Base-by-base conservation (phyloP, 306 rosid species). In the Cucurbita maxima region DNA sequence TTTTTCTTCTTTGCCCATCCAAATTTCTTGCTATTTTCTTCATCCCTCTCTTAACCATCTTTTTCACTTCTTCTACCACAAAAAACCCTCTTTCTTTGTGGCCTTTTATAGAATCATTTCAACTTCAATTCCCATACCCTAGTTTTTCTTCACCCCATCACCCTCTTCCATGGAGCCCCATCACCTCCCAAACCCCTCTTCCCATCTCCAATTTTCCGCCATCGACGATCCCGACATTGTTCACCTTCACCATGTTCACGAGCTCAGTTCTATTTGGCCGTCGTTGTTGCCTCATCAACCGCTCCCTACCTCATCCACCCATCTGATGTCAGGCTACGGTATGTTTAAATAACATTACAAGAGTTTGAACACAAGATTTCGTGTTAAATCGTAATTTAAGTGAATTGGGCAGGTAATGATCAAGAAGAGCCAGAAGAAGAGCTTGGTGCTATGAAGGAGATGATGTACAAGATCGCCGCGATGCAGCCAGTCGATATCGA, bases 401-500 rank as follows among this genome's bases (percentile, higher is more conserved):
- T 30, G 34, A 30, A 30, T 30, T 30, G 75, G 5, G 77, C 64
- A 10, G 70, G 20, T 8, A 75, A 36, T 18, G 61, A 74, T 16
- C 30, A 58, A 1, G 79, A 75, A 3, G 71, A 43, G 12, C 79
- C 53, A 1, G 96, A 84, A 52, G 96, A 93, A 63, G 96, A 91
- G 81, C 83, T 93, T 0, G 97, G 98, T 12, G 90, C 90, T 20
- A 85, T 93, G 96, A 93, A 93, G 81, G 98, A 93, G 75, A 93
- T 93, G 98, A 88, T 90, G 97, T 93, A 88, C 89, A 87, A 83
- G 92, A 93, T 93, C 1, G 92, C 98, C 0, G 94, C 88, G 55
- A 93, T 93, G 98, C 98, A 93, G 61, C 98, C 98, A 0, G 98
- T 93, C 82, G 97, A 93, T 66, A 89, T 93, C 18, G 98, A 93